Percentiles rank a stretch among this genome's conserved stretches.
Evolutionary conservation across 1,284 basidiomycete species (phyloP).

Genomic region (Ustilago curta): DNA sequence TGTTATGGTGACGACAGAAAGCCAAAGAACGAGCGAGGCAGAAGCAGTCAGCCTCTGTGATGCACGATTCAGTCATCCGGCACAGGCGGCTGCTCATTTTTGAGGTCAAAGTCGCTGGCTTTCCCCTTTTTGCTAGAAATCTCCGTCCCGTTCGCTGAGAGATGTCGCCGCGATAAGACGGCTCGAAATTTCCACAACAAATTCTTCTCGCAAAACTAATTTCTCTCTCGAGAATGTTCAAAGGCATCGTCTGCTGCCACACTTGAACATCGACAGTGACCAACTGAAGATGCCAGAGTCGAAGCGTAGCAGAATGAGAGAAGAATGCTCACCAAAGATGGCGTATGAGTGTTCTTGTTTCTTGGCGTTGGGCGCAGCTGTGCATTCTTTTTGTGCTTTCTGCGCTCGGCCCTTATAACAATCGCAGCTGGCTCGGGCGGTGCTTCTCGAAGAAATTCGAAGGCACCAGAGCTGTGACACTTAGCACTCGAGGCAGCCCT

Average conservation of each 20-base stretch:
- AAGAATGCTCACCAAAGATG: no score
- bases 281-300: no score
- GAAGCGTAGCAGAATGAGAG: no score
- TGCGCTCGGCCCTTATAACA: no score
- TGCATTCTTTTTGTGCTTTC: no score
- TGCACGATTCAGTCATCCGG: constrained; percentile 23
- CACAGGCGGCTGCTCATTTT: no score
- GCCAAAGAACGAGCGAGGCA: no score
- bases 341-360: no score
- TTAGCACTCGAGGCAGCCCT: background rate
- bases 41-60: background rate
- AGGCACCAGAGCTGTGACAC: constrained; percentile 12
- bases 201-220: background rate
- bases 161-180: constrained; percentile 7
- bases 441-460: constrained; percentile 13
- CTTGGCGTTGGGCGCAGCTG: no score
- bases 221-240: background rate
- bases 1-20: no score
- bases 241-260: background rate
- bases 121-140: constrained; percentile 1
- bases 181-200: background rate
- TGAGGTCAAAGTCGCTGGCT: no score
- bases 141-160: background rate
- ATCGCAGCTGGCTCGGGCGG: background rate
- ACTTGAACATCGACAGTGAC: no score